These are phyloP conservation scores for Scalesia atractyloides DNA, from an alignment of 129 eudicot species.

Conservation along the genomic window DNA sequence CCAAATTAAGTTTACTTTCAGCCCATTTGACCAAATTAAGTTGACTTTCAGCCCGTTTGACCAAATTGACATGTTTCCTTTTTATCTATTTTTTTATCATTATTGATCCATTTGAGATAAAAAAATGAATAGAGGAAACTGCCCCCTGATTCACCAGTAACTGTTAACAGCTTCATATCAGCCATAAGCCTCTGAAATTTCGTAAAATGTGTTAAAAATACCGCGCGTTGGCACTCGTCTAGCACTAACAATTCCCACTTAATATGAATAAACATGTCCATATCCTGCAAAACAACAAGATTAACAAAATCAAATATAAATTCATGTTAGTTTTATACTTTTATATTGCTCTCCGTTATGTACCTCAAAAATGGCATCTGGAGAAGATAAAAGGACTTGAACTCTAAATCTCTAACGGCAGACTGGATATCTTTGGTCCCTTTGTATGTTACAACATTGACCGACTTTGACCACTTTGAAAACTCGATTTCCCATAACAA, in stretches of 20 bases:
- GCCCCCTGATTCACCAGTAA: slow-evolving; percentile 28
- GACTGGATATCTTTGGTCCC: slow-evolving; percentile 34
- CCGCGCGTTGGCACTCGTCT: slow-evolving; percentile 38
- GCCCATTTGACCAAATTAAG: too few relatives aligned
- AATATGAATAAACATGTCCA: slow-evolving; percentile 23
- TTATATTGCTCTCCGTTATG: background rate
- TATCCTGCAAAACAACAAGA: slow-evolving; percentile 28
- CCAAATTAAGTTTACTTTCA: background rate
- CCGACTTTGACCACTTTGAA: slow-evolving; percentile 23
- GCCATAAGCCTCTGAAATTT: slow-evolving; percentile 31
- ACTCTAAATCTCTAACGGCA: slow-evolving; percentile 30
- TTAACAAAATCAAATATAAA: background rate
- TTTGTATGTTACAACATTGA: slow-evolving; percentile 32
- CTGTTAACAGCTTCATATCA: slow-evolving; percentile 39
- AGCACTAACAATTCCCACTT: slow-evolving; percentile 40
- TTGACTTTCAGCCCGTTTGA: too few relatives aligned
- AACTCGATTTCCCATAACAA: slow-evolving; percentile 44
- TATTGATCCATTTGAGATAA: background rate
- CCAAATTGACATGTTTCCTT: too few relatives aligned
- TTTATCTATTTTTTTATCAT: background rate
- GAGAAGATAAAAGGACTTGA: slow-evolving; percentile 37
- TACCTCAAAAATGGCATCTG: slow-evolving; percentile 39
- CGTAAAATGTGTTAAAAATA: slow-evolving; percentile 14
- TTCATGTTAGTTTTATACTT: background rate
- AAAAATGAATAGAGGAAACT: background rate